Conservation (phyloP, 164 flowering plant species). For the Chimonanthus salicifolius region DNA sequence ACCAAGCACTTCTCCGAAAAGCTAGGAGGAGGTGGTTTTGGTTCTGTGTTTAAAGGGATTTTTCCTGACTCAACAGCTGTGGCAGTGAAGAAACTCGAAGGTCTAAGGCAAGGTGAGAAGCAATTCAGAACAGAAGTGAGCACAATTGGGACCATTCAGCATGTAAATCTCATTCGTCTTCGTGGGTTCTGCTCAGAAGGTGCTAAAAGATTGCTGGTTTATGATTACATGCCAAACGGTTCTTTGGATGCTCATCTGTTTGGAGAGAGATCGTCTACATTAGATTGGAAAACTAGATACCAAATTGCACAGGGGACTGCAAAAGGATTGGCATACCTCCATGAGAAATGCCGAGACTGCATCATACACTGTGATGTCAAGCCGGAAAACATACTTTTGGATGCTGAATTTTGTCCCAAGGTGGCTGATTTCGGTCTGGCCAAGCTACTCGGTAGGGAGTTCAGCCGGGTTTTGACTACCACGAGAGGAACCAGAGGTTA, state of each 20-base stretch:
- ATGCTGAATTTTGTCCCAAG: conserved; percentile 30
- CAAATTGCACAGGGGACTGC: conserved; percentile 34
- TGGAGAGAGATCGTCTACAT: not conserved
- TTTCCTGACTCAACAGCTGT: conserved; percentile 30
- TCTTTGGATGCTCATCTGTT: conserved; percentile 42
- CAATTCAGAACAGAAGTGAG: conserved; percentile 58
- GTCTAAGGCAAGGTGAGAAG: conserved; percentile 48
- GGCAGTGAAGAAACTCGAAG: conserved; percentile 50
- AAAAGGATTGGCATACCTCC: conserved; percentile 32
- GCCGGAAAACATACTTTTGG: conserved; percentile 38
- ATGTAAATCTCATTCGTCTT: conserved; percentile 49
- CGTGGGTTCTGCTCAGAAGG: conserved; percentile 58
- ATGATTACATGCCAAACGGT: conserved; percentile 53
- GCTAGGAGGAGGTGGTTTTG: conserved; percentile 56
- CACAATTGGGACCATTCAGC: conserved; percentile 65
- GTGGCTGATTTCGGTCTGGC: conserved; percentile 41
- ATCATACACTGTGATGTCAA: conserved; percentile 41
- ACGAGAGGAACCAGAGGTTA: conserved; percentile 43
- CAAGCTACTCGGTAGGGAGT: conserved; percentile 34
- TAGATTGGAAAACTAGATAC: conserved; percentile 33
- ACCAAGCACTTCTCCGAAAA: conserved; percentile 49
- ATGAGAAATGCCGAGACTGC: conserved; percentile 38
- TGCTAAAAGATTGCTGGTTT: conserved; percentile 39
- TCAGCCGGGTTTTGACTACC: conserved; percentile 34
- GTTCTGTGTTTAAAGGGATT: conserved; percentile 47